Evolutionary conservation across 345 rosid species (phyloP).

Genomic region (Salix exigua): DNA sequence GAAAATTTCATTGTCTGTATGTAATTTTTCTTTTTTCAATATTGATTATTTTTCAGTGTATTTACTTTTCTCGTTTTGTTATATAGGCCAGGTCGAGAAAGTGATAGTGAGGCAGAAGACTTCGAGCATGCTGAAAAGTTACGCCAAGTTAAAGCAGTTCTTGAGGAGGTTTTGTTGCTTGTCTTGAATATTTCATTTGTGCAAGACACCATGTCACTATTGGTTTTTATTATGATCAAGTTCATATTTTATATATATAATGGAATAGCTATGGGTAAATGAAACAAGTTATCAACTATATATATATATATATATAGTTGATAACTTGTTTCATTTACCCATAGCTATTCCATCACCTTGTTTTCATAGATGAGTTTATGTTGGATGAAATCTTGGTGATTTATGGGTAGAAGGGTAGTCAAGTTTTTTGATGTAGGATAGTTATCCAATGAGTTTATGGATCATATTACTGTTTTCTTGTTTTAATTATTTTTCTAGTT

Average conservation of each 20-base stretch:
- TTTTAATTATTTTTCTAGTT: too few species aligned
- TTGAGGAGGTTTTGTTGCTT: slow-evolving; percentile 76
- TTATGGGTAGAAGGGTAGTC: background rate
- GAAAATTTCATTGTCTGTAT: background rate
- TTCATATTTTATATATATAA: background rate
- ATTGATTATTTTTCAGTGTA: background rate
- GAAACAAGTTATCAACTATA: background rate
- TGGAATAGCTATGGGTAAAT: background rate
- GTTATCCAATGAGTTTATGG: too few species aligned
- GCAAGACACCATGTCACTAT: background rate
- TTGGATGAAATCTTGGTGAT: background rate
- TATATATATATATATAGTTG: background rate
- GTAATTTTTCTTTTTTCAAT: background rate
- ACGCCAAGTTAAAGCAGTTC: slow-evolving; percentile 97
- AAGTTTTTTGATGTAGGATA: background rate
- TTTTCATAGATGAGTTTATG: background rate
- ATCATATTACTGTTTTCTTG: too few species aligned
- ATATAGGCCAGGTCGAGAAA: slow-evolving; percentile 76
- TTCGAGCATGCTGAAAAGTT: slow-evolving; percentile 98
- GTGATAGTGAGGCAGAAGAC: slow-evolving; percentile 99
- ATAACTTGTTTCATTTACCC: background rate
- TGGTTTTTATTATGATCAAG: background rate
- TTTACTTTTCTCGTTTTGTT: slow-evolving; percentile 10
- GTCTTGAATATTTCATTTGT: background rate
- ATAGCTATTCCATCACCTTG: background rate